Percentiles rank a stretch among this genome's conserved stretches.
Conservation (phyloP, 768 basidiomycete genomes). For the Candolleomyces eurysporus region DNA sequence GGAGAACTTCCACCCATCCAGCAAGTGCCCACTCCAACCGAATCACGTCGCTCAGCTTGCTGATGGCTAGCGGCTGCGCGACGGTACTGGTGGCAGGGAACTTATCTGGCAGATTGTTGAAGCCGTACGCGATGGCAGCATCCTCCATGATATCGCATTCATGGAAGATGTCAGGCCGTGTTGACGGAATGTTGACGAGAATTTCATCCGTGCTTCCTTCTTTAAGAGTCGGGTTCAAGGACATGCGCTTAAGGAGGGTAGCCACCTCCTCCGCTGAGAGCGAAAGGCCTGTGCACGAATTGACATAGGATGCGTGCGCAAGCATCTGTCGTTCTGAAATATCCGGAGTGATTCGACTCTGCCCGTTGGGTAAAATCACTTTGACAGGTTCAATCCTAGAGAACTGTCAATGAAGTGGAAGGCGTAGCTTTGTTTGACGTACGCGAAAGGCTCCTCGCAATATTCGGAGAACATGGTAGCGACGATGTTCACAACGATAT, state of each 20-base stretch:
- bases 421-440: conserved; percentile 25
- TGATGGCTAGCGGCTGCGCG: conserved; percentile 87
- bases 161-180: conserved; percentile 96
- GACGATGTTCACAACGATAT: conserved; percentile 93
- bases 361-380: conserved; percentile 76
- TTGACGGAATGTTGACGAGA: conserved; percentile 79
- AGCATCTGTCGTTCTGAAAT: conserved; percentile 67
- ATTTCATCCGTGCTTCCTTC: conserved; percentile 63
- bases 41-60: conserved; percentile 85
- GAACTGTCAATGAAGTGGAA: background rate
- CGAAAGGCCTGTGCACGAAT: conserved; percentile 88
- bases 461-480: conserved; percentile 99
- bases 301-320: conserved; percentile 88
- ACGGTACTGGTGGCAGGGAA: conserved; percentile 96
- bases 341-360: conserved; percentile 75
- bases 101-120: conserved; percentile 90
- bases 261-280: conserved; percentile 67
- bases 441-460: conserved; percentile 90
- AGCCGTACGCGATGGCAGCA: conserved; percentile 95
- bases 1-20: conserved; percentile 94
- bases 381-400: conserved; percentile 90
- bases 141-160: conserved; percentile 99
- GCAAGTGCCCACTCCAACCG: conserved; percentile 90
- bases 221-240: conserved; percentile 57
- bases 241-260: conserved; percentile 80